phyloP scores from a whole-genome alignment of 1,284 basidiomycete species.

The Cryptococcus jaspeensis region DNA sequence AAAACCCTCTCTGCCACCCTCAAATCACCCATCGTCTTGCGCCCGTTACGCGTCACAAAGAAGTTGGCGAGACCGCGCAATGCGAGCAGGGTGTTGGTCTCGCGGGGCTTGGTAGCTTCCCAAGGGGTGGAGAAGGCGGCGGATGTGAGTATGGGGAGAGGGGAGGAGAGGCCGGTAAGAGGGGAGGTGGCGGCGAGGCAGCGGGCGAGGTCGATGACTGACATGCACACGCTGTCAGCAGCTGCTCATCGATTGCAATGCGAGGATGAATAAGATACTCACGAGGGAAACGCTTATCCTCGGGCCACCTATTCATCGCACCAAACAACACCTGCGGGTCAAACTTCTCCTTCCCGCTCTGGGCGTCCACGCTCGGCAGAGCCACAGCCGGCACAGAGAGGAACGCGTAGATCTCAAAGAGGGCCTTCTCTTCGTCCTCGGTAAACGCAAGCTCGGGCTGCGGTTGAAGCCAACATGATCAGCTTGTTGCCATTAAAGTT shows the following conservation, averaged over 20 bases:
- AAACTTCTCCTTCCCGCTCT: constrained; percentile 35
- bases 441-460: constrained; percentile 72
- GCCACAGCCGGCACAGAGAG: constrained; percentile 60
- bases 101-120: constrained; percentile 64
- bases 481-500: not conserved
- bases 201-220: constrained; percentile 84
- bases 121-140: constrained; percentile 58
- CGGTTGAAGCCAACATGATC: not conserved
- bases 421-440: constrained; percentile 61
- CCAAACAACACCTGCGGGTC: constrained; percentile 66
- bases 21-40: constrained; percentile 54
- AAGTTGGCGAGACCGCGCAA: constrained; percentile 78
- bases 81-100: constrained; percentile 83
- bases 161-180: constrained; percentile 53
- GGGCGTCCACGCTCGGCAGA: constrained; percentile 26
- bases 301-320: constrained; percentile 76
- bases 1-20: constrained; percentile 59
- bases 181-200: constrained; percentile 69
- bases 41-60: constrained; percentile 56
- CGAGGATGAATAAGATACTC: constrained; percentile 26
- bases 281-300: constrained; percentile 79
- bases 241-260: not conserved
- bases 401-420: constrained; percentile 67
- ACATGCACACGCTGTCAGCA: not conserved
- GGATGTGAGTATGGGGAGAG: constrained; percentile 40